Base-by-base conservation (phyloP, 352 stramenopile genomes). In the Globisporangium acanthophoron region DNA sequence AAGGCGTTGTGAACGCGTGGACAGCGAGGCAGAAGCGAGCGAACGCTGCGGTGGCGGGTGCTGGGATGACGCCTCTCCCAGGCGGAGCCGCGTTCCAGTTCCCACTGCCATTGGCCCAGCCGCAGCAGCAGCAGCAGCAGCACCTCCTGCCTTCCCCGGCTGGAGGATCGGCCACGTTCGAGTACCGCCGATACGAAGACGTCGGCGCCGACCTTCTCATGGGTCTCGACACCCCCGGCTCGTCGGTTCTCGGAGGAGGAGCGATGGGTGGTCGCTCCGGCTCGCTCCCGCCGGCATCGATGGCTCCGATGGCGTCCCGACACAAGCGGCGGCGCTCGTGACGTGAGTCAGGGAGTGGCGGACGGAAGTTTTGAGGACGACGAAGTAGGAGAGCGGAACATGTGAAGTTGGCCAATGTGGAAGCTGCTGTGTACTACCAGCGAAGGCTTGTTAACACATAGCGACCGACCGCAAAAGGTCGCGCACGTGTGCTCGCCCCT, bases 181-280 rank as follows among this genome's bases (percentile, higher is more conserved):
- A 54, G 29, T 54, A 43, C 29, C 48, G 48, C 11, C 48, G 48
- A 18, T 54, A 43, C 31, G 48, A 54, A 31, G 48, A 54, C 15
- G 48, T 43, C n/a, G 48, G 48, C 12, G 29, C 48, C 2, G 48
- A 54, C 37, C 29, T 54, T 18, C 48, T 54, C 48, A 54, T 54
- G 48, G 48, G 48, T 21, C 48, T 54, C 29, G 48, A 54, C 18
- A 43, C 48, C 16, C 29, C 48, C 5, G 48, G 48, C 16, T 29
- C 48, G 37, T 35, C 48, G 48, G n/a, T 8, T 24, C 29, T 54
- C 15, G 4, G 35, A 3, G 29, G 31, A n/a, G 13, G 5, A 12
- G 33, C 8, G 6, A n/a, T 35, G 3, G 37, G 18, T 16, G 21
- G 18, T 16, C 41, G 41, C 18, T 16, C 5, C 16, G 41, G 41